These are phyloP conservation scores for Neophaeococcomyces mojaviensis DNA, from an alignment of 2,329 filamentous ascomycete species.

Conservation along the genomic window DNA sequence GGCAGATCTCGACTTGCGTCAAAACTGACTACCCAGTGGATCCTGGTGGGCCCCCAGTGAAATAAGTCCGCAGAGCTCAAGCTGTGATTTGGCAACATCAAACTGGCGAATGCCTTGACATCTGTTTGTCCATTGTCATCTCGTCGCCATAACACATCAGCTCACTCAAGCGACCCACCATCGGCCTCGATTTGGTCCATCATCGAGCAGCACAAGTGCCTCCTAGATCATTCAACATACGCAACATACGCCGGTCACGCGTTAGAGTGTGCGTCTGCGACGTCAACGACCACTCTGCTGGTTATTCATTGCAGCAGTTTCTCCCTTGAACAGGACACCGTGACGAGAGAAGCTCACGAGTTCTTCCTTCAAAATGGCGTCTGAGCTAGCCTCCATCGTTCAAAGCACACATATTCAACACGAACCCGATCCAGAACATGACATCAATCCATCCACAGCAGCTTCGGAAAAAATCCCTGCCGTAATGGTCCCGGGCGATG, in stretches of 20 bases:
- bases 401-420: slow-evolving; percentile 73
- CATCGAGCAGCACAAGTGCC: no score
- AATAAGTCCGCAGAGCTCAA: not conserved
- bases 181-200: no score
- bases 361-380: slow-evolving; percentile 39
- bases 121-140: not conserved
- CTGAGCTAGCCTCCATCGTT: slow-evolving; percentile 68
- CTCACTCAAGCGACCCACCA: not conserved
- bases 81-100: not conserved
- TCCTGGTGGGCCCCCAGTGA: not conserved
- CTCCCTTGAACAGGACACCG: no score
- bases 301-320: no score
- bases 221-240: no score
- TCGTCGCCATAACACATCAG: not conserved
- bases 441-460: slow-evolving; percentile 72
- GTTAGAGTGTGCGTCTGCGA: no score
- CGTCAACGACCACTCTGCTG: no score
- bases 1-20: not conserved
- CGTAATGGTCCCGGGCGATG: slow-evolving; percentile 20
- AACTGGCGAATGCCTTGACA: not conserved
- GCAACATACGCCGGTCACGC: no score
- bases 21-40: not conserved
- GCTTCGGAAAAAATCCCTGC: slow-evolving; percentile 61
- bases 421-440: slow-evolving; percentile 62
- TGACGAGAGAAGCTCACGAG: no score